Percentiles rank a stretch among this genome's conserved stretches.
Conservation (phyloP, 345 rosid genomes). For the Populus davidiana region DNA sequence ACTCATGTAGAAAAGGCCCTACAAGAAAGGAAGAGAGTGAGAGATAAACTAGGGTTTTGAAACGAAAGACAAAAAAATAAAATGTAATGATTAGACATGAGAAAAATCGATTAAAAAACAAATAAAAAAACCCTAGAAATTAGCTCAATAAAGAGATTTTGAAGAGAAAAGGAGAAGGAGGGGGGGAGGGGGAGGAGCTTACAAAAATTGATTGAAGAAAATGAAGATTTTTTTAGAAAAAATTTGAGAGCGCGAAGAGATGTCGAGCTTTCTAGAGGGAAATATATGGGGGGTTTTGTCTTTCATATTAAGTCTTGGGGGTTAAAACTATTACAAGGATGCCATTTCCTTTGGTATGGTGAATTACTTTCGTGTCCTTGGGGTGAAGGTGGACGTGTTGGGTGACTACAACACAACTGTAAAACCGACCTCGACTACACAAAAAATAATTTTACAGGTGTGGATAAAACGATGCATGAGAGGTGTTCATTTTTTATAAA, state of each 20-base stretch:
- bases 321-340: background rate
- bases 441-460: no score
- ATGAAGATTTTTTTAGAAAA: background rate
- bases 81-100: background rate
- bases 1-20: background rate
- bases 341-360: background rate
- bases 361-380: background rate
- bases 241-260: background rate
- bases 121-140: background rate
- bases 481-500: no score
- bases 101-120: background rate
- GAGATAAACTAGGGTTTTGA: background rate
- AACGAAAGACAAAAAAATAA: background rate
- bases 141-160: background rate
- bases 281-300: background rate
- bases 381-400: background rate
- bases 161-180: background rate
- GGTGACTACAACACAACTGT: no score
- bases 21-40: background rate
- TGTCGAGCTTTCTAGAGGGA: background rate
- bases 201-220: background rate
- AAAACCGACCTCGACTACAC: no score
- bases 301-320: background rate
- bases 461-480: no score
- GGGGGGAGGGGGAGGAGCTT: background rate